These are phyloP conservation scores for Coriolopsis trogii DNA, from an alignment of 1,284 basidiomycete species.

Conservation along the genomic window DNA sequence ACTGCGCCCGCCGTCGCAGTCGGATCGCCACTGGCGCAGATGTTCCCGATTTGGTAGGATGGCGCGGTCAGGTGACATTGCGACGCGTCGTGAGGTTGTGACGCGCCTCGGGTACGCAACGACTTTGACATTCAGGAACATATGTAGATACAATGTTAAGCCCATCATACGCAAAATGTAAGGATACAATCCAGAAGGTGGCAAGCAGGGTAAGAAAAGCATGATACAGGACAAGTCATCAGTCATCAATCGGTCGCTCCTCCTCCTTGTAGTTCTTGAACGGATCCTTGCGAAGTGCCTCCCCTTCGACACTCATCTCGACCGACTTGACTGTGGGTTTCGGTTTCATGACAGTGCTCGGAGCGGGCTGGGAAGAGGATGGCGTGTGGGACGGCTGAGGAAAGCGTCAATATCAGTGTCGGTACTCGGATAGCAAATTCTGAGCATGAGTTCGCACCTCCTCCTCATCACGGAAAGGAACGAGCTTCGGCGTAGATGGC, in stretches of 20 bases:
- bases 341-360: constrained; percentile 65
- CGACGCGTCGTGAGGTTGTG: constrained; percentile 21
- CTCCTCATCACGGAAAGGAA: constrained; percentile 66
- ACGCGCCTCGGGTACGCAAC: neutral
- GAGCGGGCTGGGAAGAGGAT: constrained; percentile 25
- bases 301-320: constrained; percentile 57
- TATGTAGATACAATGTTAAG: neutral
- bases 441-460: too few relatives aligned
- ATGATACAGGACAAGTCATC: neutral
- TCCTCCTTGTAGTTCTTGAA: constrained; percentile 66
- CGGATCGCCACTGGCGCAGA: constrained; percentile 19
- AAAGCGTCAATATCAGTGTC: too few relatives aligned
- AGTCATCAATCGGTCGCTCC: constrained; percentile 28
- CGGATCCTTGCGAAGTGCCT: constrained; percentile 75
- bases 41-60: constrained; percentile 24
- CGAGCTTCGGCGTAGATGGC: constrained; percentile 59
- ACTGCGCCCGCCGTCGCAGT: neutral
- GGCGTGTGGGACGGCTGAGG: constrained; percentile 27
- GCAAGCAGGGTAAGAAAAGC: neutral
- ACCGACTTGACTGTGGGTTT: constrained; percentile 42
- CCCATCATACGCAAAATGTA: neutral
- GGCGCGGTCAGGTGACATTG: constrained; percentile 25
- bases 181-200: neutral
- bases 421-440: too few relatives aligned
- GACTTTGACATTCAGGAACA: neutral